Percentiles rank a stretch among this genome's conserved stretches.
Conservation (phyloP, 345 rosid genomes). For the Mallotus nudiflorus region DNA sequence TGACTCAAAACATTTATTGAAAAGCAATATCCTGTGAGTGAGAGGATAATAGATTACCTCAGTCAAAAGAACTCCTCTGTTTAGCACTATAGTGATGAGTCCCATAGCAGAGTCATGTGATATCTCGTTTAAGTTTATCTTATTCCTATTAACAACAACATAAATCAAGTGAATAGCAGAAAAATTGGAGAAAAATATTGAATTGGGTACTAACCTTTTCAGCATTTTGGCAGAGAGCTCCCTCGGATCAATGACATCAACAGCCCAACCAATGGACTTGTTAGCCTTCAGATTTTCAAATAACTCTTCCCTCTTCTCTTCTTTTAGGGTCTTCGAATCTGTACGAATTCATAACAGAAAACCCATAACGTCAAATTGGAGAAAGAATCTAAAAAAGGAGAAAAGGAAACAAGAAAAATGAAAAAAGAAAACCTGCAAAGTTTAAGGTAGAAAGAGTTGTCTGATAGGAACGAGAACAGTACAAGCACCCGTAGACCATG, state of each 20-base stretch:
- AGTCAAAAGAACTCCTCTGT: slow-evolving; percentile 79
- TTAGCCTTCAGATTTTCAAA: slow-evolving; percentile 71
- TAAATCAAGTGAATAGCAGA: slow-evolving; percentile 2
- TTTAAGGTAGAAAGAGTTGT: slow-evolving; percentile 71
- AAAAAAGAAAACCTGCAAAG: slow-evolving; percentile 60
- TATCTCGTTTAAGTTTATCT: slow-evolving; percentile 83
- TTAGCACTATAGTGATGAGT: slow-evolving; percentile 62
- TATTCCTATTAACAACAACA: slow-evolving; percentile 48
- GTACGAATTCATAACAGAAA: slow-evolving; percentile 11
- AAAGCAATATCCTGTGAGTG: slow-evolving; percentile 6
- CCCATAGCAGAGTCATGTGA: slow-evolving; percentile 95
- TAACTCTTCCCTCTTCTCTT: slow-evolving; percentile 86
- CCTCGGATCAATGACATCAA: slow-evolving; percentile 90
- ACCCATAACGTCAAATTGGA: not conserved
- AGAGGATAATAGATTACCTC: slow-evolving; percentile 48
- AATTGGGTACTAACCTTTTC: slow-evolving; percentile 49
- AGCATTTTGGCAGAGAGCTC: slow-evolving; percentile 96
- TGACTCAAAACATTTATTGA: not conserved
- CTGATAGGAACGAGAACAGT: slow-evolving; percentile 77
- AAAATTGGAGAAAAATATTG: not conserved
- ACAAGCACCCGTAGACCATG: slow-evolving; percentile 94
- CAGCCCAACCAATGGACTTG: slow-evolving; percentile 87
- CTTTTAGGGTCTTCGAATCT: slow-evolving; percentile 97
- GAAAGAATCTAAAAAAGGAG: not conserved
- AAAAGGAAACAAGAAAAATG: not conserved